A percentile compares a stretch with the other conserved stretches of the same genome.
These are phyloP conservation scores for Atalantia buxifolia DNA, from an alignment of 345 rosid genomes.

Conservation along the genomic window DNA sequence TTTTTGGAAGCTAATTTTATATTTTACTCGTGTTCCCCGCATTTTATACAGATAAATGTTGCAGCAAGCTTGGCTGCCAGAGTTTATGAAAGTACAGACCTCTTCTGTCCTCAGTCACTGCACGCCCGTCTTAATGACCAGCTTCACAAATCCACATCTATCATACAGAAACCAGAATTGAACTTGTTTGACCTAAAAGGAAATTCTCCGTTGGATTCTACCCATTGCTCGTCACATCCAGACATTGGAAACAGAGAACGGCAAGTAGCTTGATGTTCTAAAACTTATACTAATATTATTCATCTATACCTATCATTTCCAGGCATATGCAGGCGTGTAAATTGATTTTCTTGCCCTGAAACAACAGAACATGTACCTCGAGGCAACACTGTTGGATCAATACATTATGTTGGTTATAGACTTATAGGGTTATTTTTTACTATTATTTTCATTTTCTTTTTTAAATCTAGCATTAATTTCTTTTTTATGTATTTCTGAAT, in stretches of 20 bases:
- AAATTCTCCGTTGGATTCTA: neutral
- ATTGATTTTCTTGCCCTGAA: neutral
- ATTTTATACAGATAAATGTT: conserved; percentile 24
- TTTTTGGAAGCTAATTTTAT: neutral
- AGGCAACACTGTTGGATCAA: neutral
- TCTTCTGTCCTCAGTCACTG: conserved; percentile 20
- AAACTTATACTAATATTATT: neutral
- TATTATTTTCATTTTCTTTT: neutral
- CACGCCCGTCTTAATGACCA: conserved; percentile 22
- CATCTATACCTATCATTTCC: neutral
- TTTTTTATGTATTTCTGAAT: neutral
- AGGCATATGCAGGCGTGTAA: neutral
- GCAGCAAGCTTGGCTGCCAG: conserved; percentile 25
- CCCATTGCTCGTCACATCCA: neutral
- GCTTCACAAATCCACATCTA: conserved; percentile 18
- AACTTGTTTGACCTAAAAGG: neutral
- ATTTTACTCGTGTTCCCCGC: neutral
- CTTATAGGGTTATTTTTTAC: neutral
- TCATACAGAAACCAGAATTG: conserved; percentile 11
- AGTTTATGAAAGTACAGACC: conserved; percentile 24
- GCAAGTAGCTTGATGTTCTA: neutral
- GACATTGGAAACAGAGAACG: neutral
- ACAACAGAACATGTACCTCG: neutral
- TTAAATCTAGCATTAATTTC: neutral
- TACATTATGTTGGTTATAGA: neutral